Percentiles rank a stretch among this genome's conserved stretches.
phyloP scores from a whole-genome alignment of 1,139 yeast species.

The Hansenula lynferdii region DNA sequence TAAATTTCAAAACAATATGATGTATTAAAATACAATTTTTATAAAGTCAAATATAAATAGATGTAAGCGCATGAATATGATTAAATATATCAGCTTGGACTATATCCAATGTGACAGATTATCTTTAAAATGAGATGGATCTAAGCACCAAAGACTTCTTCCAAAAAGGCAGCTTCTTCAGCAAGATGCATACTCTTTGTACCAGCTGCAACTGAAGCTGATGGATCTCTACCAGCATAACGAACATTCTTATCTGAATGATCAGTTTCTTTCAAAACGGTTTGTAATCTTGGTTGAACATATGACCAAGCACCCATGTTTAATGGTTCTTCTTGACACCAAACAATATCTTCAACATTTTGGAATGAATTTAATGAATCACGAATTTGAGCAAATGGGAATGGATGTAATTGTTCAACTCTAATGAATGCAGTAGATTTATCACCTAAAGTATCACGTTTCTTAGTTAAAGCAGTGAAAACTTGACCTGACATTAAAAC shows the following conservation, averaged over 20 bases:
- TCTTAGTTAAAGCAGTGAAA: constrained; percentile 85
- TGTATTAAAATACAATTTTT: no score
- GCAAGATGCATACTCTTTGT: constrained; percentile 80
- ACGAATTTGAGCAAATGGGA: constrained; percentile 95
- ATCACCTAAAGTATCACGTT: constrained; percentile 70
- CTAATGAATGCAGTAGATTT: constrained; percentile 84
- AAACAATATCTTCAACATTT: constrained; percentile 80
- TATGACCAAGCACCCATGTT: constrained; percentile 91
- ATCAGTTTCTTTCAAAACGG: constrained; percentile 69
- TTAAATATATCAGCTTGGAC: no score
- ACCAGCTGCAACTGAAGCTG: constrained; percentile 99
- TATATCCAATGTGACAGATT: no score
- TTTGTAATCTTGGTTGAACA: constrained; percentile 75
- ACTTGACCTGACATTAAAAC: constrained; percentile 92
- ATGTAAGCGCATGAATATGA: no score
- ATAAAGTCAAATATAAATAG: no score
- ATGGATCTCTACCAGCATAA: constrained; percentile 97
- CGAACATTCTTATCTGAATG: constrained; percentile 58
- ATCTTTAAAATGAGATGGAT: no score
- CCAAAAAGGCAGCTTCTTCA: constrained; percentile 86
- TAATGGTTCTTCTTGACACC: constrained; percentile 99
- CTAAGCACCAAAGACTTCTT: constrained; percentile 54
- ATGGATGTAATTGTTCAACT: constrained; percentile 95
- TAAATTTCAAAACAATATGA: no score
- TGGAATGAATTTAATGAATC: constrained; percentile 81